Base-by-base conservation (phyloP, 371 early-diverging fungal genomes). In the Rhizopus stolonifer region DNA sequence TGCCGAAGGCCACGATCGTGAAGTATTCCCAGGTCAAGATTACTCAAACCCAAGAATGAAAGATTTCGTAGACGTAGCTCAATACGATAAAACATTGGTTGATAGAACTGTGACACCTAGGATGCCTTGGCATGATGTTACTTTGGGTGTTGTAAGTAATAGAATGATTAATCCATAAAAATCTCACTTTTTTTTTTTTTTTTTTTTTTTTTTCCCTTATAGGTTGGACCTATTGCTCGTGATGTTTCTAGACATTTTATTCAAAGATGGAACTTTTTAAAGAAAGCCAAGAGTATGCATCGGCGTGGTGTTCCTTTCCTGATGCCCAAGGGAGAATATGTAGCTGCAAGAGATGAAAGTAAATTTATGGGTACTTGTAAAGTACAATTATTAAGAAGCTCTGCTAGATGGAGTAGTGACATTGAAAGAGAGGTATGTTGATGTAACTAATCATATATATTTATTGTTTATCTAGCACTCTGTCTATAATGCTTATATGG, bases 51-150 rank as follows among this genome's bases (percentile, higher is more conserved):
- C 95, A n/a, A 85, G 95, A 26, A 80, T 91, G 43, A 88, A 86
- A 62, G 96, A 96, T 69, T 96, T 96, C 77, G 63, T 65, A 24
- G 76, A 90, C 64, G 88, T 92, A 24, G 69, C 76, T 21, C 65
- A 79, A 38, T 69, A 69, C 49, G 68, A 79, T 19, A 70, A 61
- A 33, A 71, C 80, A 1, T 50, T 89, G 11, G 77, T 92, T 1
- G 83, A 89, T 45, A 74, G 84, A 33, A 54, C 62, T 44, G 56
- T 50, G 13, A 80, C 71, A 1, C 82, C 93, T 8, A 81, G 96
- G 45, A 92, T 97, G 95, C 94, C 95, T 18, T 97, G 97, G 97
- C 96, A 96, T 67, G 97, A 96, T 56, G 82, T 95, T n/a, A 85
- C 88, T 0, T 63, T 89, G 45, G 87, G 80, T 38, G 80, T 88